Evolutionary conservation across 306 rosid genomes (phyloP).

Genomic region (Arachis hypogaea): DNA sequence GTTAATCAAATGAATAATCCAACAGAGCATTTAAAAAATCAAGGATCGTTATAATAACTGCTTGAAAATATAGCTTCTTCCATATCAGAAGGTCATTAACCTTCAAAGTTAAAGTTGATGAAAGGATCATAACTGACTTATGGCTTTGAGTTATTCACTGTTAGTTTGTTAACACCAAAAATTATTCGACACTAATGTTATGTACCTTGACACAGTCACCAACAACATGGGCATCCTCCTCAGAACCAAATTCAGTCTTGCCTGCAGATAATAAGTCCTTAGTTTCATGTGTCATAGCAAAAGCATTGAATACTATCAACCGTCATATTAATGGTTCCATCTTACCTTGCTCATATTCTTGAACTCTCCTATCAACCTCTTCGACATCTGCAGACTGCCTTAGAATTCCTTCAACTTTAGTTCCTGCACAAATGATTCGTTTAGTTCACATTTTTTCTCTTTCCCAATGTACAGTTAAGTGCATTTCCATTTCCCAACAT

Average conservation of each 20-base stretch:
- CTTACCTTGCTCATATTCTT: conserved; percentile 93
- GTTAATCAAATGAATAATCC: conserved; percentile 36
- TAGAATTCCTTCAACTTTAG: conserved; percentile 88
- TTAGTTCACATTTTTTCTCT: conserved; percentile 9
- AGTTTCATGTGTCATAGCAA: conserved; percentile 14
- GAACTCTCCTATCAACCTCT: conserved; percentile 97
- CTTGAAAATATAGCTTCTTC: conserved; percentile 18
- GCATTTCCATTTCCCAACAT: conserved; percentile 24
- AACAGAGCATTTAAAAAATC: conserved; percentile 18
- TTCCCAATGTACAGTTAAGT: conserved; percentile 1
- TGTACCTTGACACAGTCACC: conserved; percentile 98
- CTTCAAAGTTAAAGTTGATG: conserved; percentile 7
- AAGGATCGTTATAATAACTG: conserved; percentile 5
- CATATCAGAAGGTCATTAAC: conserved; percentile 11
- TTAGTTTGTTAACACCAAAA: not conserved
- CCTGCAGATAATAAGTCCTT: conserved; percentile 54
- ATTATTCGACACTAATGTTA: conserved; percentile 12
- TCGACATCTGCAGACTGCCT: conserved; percentile 99
- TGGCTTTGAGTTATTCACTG: not conserved
- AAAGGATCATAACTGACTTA: conserved; percentile 9
- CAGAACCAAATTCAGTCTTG: conserved; percentile 79
- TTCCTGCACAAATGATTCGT: conserved; percentile 50
- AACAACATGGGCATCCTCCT: conserved; percentile 97
- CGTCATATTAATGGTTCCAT: not conserved
- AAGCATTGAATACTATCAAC: conserved; percentile 10